Evolutionary conservation across 2,329 filamentous ascomycete species (phyloP).

Genomic region (Chalaropsis thielavioides): DNA sequence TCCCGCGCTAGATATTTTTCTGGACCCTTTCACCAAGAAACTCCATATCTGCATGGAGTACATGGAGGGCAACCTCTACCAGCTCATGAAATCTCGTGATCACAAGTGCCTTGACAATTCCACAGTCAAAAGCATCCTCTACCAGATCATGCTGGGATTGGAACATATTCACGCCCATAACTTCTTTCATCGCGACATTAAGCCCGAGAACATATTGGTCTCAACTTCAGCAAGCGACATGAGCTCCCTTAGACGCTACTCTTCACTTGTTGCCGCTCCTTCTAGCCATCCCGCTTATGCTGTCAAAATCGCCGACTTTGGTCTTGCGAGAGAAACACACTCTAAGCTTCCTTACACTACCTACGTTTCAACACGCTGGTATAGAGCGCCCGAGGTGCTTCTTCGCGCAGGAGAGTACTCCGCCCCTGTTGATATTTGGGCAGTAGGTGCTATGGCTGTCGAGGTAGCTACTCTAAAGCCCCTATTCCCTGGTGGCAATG

Average conservation of each 20-base stretch:
- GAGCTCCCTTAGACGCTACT: constrained; percentile 79
- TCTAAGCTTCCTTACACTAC: constrained; percentile 95
- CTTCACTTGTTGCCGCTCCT: constrained; percentile 80
- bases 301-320: constrained; percentile 97
- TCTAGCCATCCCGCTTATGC: constrained; percentile 88
- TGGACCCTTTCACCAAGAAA: constrained; percentile 90
- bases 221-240: constrained; percentile 75
- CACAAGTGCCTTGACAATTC: constrained; percentile 82
- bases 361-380: constrained; percentile 97
- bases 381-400: constrained; percentile 88
- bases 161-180: constrained; percentile 95
- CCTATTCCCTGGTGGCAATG: constrained; percentile 90
- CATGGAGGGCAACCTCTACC: constrained; percentile 98
- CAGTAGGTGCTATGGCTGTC: constrained; percentile 94
- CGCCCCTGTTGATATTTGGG: constrained; percentile 96
- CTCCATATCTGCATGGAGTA: constrained; percentile 98
- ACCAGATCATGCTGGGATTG: constrained; percentile 88
- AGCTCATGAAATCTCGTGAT: constrained; percentile 95
- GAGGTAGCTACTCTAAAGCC: constrained; percentile 95
- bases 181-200: constrained; percentile 98
- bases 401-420: constrained; percentile 92
- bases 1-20: constrained; percentile 94
- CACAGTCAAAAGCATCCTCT: constrained; percentile 94
- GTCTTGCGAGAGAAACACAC: constrained; percentile 90
- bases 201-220: constrained; percentile 96